These are phyloP conservation scores for Dendrobium chrysotoxum DNA, from an alignment of 106 monocot species.

Conservation along the genomic window DNA sequence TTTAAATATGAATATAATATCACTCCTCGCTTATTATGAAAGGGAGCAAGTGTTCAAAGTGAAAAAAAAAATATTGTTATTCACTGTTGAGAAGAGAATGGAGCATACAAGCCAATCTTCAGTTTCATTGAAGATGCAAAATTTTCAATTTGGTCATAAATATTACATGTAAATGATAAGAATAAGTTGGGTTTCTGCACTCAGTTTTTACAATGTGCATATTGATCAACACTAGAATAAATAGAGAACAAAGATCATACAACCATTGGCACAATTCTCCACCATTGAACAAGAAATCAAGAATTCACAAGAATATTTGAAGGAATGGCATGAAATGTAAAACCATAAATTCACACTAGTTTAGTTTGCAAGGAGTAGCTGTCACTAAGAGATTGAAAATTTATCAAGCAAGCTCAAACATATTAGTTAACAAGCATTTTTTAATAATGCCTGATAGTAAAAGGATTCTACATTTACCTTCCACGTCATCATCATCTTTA, in stretches of 20 bases:
- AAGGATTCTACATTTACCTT: constrained; percentile 5
- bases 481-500: constrained; percentile 9
- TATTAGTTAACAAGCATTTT: not conserved
- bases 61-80: not conserved
- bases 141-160: not conserved
- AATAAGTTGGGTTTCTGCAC: not conserved
- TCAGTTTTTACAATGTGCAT: not conserved
- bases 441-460: not conserved
- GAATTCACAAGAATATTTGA: not conserved
- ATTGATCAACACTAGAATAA: not conserved
- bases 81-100: not conserved
- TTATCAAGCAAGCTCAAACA: not conserved
- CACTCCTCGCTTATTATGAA: too few relatives aligned
- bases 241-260: not conserved
- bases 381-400: not conserved
- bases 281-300: not conserved
- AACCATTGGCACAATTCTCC: not conserved
- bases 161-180: not conserved
- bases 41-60: too few relatives aligned
- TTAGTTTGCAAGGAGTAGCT: not conserved
- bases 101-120: not conserved
- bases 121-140: not conserved
- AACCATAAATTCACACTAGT: not conserved
- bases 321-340: not conserved
- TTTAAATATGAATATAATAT: too few relatives aligned